Evolutionary conservation across 2,329 filamentous ascomycete species (phyloP).

Genomic region (Pyrenochaeta sp.): DNA sequence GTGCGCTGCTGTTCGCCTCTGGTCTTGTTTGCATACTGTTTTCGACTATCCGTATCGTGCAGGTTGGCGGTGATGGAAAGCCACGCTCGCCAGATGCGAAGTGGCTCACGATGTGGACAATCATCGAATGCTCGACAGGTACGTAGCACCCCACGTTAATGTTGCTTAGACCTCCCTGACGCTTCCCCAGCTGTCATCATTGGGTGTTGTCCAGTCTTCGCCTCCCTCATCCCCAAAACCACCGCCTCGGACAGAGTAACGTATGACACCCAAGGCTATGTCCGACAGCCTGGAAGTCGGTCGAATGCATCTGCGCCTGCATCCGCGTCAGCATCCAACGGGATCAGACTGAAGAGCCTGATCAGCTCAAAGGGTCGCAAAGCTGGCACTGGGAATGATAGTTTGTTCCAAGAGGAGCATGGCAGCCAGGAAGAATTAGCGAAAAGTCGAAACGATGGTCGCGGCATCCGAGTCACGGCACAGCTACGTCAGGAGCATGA

Average conservation of each 20-base stretch:
- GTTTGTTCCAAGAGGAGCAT: conserved; percentile 8
- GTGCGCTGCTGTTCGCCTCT: conserved; percentile 37
- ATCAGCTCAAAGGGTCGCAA: conserved; percentile 11
- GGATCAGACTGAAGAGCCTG: conserved; percentile 14
- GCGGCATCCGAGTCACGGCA: background rate
- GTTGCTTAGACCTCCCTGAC: background rate
- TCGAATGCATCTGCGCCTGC: conserved; percentile 6
- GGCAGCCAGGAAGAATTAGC: conserved; percentile 24
- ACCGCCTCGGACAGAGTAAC: conserved; percentile 5
- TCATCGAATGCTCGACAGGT: conserved; percentile 50
- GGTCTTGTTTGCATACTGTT: conserved; percentile 39
- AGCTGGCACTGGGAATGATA: conserved; percentile 7
- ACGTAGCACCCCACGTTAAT: background rate
- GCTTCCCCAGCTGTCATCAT: conserved; percentile 31
- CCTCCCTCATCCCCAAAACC: conserved; percentile 21
- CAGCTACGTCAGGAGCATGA: conserved; percentile 1
- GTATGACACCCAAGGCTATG: conserved; percentile 21
- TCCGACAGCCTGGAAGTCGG: conserved; percentile 15
- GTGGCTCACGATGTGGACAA: conserved; percentile 50
- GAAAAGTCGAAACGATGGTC: conserved; percentile 4
- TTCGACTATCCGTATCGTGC: conserved; percentile 40
- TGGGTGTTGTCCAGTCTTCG: conserved; percentile 33
- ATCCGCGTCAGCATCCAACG: background rate
- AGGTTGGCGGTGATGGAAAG: conserved; percentile 41
- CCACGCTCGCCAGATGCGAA: conserved; percentile 40